phyloP scores from a whole-genome alignment of 2,329 filamentous ascomycete species.

The Metarhizium humberi region DNA sequence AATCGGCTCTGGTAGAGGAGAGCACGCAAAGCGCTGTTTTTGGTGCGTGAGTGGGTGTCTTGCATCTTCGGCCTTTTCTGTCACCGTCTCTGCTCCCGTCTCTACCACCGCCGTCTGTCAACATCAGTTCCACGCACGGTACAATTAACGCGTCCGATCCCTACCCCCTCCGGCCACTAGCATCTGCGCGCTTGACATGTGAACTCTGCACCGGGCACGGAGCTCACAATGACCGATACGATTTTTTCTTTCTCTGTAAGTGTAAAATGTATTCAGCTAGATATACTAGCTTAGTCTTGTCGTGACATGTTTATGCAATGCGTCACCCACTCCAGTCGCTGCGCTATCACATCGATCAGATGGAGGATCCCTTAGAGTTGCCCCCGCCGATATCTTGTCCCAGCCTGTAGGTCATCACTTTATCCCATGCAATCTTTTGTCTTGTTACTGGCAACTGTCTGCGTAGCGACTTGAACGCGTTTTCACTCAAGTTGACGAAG shows the following conservation, averaged over 20 bases:
- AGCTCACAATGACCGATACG: neutral
- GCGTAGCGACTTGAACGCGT: slow-evolving; percentile 86
- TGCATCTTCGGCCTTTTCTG: too few relatives aligned
- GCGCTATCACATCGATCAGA: slow-evolving; percentile 23
- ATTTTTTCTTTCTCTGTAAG: neutral
- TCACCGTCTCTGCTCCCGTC: too few relatives aligned
- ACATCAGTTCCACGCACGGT: neutral
- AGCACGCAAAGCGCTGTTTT: too few relatives aligned
- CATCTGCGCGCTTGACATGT: neutral
- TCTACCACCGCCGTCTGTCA: neutral
- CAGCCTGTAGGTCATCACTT: slow-evolving; percentile 84
- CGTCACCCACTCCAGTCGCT: neutral
- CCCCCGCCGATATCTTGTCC: slow-evolving; percentile 71
- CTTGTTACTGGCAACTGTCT: slow-evolving; percentile 91
- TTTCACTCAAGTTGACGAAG: slow-evolving; percentile 82
- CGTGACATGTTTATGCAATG: neutral
- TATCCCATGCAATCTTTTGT: slow-evolving; percentile 99
- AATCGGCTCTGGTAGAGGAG: too few relatives aligned
- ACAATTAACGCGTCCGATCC: neutral
- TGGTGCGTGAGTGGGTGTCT: too few relatives aligned
- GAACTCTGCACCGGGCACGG: neutral
- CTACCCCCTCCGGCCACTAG: neutral
- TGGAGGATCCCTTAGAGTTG: slow-evolving; percentile 33
- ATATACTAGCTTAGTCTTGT: neutral
- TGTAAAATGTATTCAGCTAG: neutral